A percentile compares a stretch with the other conserved stretches of the same genome.
These are phyloP conservation scores for Amphirosellinia nigrospora DNA, from an alignment of 495 filamentous ascomycete species.

Conservation along the genomic window DNA sequence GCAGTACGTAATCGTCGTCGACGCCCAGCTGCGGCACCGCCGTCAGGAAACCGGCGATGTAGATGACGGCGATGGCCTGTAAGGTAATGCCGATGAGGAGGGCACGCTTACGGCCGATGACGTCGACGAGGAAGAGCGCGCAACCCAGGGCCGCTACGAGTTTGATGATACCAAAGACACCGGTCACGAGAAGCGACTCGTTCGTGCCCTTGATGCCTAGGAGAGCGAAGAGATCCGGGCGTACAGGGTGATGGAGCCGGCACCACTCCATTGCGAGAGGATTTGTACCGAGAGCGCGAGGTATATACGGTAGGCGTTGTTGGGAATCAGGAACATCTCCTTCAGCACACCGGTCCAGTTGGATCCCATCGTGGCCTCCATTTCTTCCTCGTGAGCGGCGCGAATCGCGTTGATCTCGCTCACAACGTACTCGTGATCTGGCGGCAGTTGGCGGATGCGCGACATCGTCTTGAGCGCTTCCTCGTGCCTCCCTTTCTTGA, in stretches of 20 bases:
- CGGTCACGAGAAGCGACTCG: conserved; percentile 69
- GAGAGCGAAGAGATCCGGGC: conserved; percentile 69
- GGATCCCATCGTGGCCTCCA: conserved; percentile 63
- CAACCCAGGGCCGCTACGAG: conserved; percentile 67
- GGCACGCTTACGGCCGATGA: conserved; percentile 74
- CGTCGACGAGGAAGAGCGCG: conserved; percentile 75
- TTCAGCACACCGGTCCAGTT: conserved; percentile 61
- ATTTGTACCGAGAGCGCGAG: conserved; percentile 65
- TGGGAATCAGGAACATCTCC: conserved; percentile 64
- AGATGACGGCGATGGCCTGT: conserved; percentile 69
- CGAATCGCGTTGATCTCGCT: conserved; percentile 58
- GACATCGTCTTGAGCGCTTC: conserved; percentile 54
- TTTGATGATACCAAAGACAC: conserved; percentile 74
- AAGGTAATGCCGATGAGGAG: conserved; percentile 67
- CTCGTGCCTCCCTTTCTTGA: conserved; percentile 57
- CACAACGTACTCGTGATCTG: conserved; percentile 56
- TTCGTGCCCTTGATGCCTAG: conserved; percentile 67
- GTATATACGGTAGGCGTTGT: conserved; percentile 69
- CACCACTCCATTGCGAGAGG: conserved; percentile 73
- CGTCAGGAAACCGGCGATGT: conserved; percentile 70
- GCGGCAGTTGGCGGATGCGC: conserved; percentile 55
- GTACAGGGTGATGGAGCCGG: conserved; percentile 70
- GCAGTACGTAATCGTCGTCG: conserved; percentile 35
- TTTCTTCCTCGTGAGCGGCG: conserved; percentile 55
- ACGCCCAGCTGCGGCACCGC: conserved; percentile 55